Evolutionary conservation across 2,329 filamentous ascomycete genomes (phyloP).

Genomic region (Stagonosporopsis vannaccii): DNA sequence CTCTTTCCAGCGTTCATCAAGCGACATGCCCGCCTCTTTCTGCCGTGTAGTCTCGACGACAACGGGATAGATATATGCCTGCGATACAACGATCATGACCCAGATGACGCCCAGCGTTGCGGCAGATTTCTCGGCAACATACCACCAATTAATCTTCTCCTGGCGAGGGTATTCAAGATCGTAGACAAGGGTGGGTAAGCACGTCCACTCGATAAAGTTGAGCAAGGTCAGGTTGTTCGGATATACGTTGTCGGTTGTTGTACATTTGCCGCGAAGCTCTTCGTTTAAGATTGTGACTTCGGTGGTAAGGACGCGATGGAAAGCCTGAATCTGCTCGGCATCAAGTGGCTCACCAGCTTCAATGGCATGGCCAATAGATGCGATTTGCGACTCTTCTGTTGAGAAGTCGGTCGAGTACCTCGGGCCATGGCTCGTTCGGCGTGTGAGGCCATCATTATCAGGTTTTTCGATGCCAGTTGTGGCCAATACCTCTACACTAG

Average conservation of each 20-base stretch:
- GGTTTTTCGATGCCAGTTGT: conserved; percentile 27
- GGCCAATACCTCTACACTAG: conserved; percentile 4
- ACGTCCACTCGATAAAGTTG: conserved; percentile 76
- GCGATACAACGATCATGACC: conserved; percentile 80
- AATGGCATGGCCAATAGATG: conserved; percentile 67
- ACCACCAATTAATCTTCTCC: conserved; percentile 74
- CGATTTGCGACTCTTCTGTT: conserved; percentile 63
- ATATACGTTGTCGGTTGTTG: conserved; percentile 61
- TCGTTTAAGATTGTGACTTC: conserved; percentile 71
- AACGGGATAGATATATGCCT: conserved; percentile 79
- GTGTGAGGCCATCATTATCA: conserved; percentile 10
- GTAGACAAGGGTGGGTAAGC: conserved; percentile 79
- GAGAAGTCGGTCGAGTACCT: conserved; percentile 54
- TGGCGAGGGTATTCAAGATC: conserved; percentile 80
- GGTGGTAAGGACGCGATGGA: conserved; percentile 70
- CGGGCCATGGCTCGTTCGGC: conserved; percentile 45
- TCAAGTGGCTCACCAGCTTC: conserved; percentile 67
- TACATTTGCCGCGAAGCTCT: conserved; percentile 70
- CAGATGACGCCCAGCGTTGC: conserved; percentile 77
- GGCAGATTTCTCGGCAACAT: conserved; percentile 74
- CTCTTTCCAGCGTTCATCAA: conserved; percentile 67
- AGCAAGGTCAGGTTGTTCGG: conserved; percentile 71
- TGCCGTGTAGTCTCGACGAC: conserved; percentile 71
- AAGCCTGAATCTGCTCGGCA: conserved; percentile 67
- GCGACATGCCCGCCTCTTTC: conserved; percentile 70